A percentile compares a stretch with the other conserved stretches of the same genome.
phyloP scores from a whole-genome alignment of 176 grass and related monocot genomes.

The Eragrostis curvula region DNA sequence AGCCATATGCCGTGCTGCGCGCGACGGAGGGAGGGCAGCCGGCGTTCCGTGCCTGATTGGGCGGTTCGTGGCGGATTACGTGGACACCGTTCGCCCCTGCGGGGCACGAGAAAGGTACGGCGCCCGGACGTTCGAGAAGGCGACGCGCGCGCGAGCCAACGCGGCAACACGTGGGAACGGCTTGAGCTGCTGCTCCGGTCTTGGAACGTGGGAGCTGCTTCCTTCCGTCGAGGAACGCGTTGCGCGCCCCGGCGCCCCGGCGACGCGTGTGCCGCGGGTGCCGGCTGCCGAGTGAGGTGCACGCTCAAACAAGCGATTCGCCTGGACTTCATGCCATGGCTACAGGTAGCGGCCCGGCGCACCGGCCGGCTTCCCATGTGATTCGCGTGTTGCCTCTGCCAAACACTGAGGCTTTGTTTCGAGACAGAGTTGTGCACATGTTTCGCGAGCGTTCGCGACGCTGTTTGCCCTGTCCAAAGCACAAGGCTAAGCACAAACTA shows the following conservation, averaged over 20 bases:
- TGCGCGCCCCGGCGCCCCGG: conserved; percentile 1
- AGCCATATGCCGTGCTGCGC: background rate
- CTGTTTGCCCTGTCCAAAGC: too few relatives aligned
- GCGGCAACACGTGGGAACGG: conserved; percentile 41
- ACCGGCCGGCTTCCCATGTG: too few relatives aligned
- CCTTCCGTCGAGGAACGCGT: conserved; percentile 32
- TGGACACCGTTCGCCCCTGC: conserved; percentile 8
- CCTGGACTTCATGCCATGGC: too few relatives aligned
- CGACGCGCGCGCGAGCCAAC: conserved; percentile 16
- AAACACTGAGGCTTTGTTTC: too few relatives aligned
- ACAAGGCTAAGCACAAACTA: too few relatives aligned
- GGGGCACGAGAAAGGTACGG: conserved; percentile 26
- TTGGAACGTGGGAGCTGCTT: background rate
- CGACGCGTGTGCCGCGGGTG: background rate
- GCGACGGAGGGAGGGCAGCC: too few relatives aligned
- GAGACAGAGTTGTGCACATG: too few relatives aligned
- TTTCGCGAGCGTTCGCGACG: too few relatives aligned
- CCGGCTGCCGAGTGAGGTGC: too few relatives aligned
- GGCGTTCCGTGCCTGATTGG: background rate
- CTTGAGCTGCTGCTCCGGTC: background rate
- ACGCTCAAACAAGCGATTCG: too few relatives aligned
- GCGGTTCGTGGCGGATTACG: background rate
- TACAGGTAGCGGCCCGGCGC: too few relatives aligned
- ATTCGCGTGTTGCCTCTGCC: too few relatives aligned
- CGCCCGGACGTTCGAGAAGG: conserved; percentile 10